Base-by-base conservation (phyloP, 352 stramenopile genomes). In the Elongisporangium prolatum region DNA sequence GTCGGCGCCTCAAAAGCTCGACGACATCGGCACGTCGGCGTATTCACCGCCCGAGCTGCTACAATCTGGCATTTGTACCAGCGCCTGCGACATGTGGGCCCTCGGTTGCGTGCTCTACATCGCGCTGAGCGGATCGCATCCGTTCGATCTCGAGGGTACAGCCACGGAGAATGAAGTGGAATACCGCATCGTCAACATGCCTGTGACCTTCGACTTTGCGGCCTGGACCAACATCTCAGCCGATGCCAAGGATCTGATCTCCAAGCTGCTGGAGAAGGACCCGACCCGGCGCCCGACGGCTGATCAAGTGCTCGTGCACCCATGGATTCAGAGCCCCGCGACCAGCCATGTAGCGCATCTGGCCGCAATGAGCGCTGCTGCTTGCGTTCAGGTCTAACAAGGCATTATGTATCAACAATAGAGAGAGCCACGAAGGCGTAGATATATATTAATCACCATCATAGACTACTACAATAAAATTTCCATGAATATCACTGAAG, bases 71-170 rank as follows among this genome's bases (percentile, higher is more conserved):
- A 40, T 76, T 2, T 91, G 80, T 64, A 88, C 82, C 0, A 74
- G 72, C 9, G 79, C 76, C 11, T 84, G 75, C 18, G 84, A 94
- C 69, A 88, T 92, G 74, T 94, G 84, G 84, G 75, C 81, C 0
- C 65, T 98, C 9, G 94, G 94, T 25, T 93, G 95, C 48, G 97
- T 98, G 72, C 74, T 98, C 6, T 98, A 98, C 72, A 97, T 98
- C 54, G 89, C 97, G 77, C 77, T 98, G 11, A 94, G 86, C 28
- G 91, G 93, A 44, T 69, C 86, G 14, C 93, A 98, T 69, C 94
- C 94, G 24, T 98, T 97, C 70, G 94, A 98, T 70, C 54, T 98
- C 18, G 76, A 95, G 48, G 91, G 89, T 14, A 83, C 77, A 54
- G 74, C 86, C 11, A 82, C 80, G 0, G 92, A 98, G 66, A 71